Base-by-base conservation (phyloP, 257 asterid species). In the Cynanchum wilfordii region DNA sequence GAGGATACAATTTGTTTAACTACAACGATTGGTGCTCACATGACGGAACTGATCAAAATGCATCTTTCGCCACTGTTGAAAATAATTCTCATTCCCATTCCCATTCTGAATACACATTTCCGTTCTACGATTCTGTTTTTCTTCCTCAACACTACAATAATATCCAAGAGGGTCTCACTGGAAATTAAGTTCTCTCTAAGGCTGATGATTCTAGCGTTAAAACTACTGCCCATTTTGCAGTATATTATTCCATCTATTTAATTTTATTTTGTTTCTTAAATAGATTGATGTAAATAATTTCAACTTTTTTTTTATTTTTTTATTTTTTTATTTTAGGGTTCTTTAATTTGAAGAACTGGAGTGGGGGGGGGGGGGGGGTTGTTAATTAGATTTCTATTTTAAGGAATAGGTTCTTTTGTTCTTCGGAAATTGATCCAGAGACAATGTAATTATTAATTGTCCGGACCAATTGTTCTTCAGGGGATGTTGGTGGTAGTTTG, bases 271-370 rank as follows among this genome's bases (percentile, higher is more conserved):
- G 12, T 12, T 42, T 8, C 5, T 54, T 1, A 54, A 54, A n/a
- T 20, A 54, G 27, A 20, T 7, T 13, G 2, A 54, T 54, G 10
- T 54, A 54, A 6, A 3, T 20, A 54, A 54, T 54, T 6, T 54
- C 2, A 7, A 0, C 0, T 5, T 38, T 5, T 38, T 38, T 5
- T 3, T 38, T 30, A 15, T 51, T 2, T 2, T 65, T 65, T 65
- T 33, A 10, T 10, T 13, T 80, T 64, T 75, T 75, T 80, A 82
- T 84, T 49, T 17, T 49, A 1, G 16, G 54, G 54, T 49, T 12
- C 51, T 49, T 49, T 49, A 30, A 30, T 30, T 30, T 50, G 55
- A 50, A 83, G 89, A 90, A 88, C 86, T 84, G 81, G 57, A 30
- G 33, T 30, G 2, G 33, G n/a, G n/a, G n/a, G n/a, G n/a, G n/a